Evolutionary conservation across 805 yeast species (phyloP).

Genomic region (Blastobotrys robertii): DNA sequence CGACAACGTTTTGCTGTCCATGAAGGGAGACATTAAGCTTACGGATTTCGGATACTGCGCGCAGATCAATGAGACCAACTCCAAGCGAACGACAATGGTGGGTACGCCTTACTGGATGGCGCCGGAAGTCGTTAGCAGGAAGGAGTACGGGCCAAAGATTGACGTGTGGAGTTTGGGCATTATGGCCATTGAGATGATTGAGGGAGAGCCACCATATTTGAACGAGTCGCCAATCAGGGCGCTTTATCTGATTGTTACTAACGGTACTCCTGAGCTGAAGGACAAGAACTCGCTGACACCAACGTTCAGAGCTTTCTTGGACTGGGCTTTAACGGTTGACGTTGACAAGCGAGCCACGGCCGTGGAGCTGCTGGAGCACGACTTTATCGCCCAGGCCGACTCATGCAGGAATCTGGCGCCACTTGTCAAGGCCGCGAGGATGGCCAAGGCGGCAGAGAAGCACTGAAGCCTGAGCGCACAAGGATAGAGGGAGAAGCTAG

Average conservation of each 20-base stretch:
- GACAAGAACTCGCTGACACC: constrained; percentile 60
- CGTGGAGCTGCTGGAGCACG: constrained; percentile 72
- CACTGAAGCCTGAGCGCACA: no score
- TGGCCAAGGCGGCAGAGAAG: constrained; percentile 18
- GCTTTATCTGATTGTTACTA: constrained; percentile 85
- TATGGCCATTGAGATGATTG: constrained; percentile 98
- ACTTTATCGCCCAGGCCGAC: constrained; percentile 33
- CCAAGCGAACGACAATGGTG: constrained; percentile 94
- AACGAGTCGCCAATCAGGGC: constrained; percentile 95
- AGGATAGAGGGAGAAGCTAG: no score
- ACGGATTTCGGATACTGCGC: constrained; percentile 92
- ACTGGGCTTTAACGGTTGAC: constrained; percentile 90
- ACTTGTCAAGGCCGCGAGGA: constrained; percentile 24
- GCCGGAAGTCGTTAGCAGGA: constrained; percentile 92
- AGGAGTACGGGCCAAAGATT: constrained; percentile 93
- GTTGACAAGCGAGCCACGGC: constrained; percentile 86
- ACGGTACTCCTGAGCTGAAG: constrained; percentile 72
- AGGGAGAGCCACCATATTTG: constrained; percentile 96
- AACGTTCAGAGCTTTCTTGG: constrained; percentile 74
- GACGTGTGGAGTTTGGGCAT: constrained; percentile 98
- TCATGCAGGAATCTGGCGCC: constrained; percentile 26
- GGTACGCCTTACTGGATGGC: constrained; percentile 99
- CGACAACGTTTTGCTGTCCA: constrained; percentile 79
- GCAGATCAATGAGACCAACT: constrained; percentile 60
- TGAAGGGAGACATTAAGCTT: constrained; percentile 77